Evolutionary conservation across 1,284 basidiomycete species (phyloP), one percentile per base, ranked within the genome.

Genomic region (Malassezia obtusa): DNA sequence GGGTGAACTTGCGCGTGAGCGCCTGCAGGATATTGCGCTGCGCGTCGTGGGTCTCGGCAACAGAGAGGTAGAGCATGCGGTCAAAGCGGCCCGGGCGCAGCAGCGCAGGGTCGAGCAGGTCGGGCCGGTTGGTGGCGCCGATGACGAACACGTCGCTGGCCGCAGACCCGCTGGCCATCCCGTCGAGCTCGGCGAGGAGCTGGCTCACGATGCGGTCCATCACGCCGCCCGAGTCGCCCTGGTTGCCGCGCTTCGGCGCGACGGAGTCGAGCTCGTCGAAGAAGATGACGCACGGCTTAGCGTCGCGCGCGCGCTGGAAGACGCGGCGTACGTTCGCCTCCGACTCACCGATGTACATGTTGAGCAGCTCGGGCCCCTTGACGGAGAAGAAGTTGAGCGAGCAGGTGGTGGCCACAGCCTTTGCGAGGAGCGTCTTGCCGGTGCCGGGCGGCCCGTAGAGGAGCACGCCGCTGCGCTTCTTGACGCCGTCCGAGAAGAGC

Each of bases 51-150:
- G 85, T 88, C 49, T 86, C 82, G 75, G 86, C 85, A n/a, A 96
- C 84, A 24, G 88, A 88, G 44, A 99, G 81, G 75, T 98, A 99
- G 25, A 99, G 79, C 85, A 98, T 84, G 10, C 89, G 85, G 73
- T 99, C 94, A 77, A 99, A 99, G 59, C 92, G 90, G n/a, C 77
- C 77, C 9, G 77, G 77, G 26, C 77, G 63, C 0, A 77, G 59
- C 36, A 77, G 51, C 0, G 76, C 77, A 8, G 76, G 76, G 57
- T 77, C 77, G 26, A 77, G 65, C 59, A 77, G 48, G 53, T 77
- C 77, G 0, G 77, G 77, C 37, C 77, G 64, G 49, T 77, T 77
- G 5, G 77, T 77, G 3, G 77, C 77, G 15, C 77, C 77, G 33
- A 77, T 77, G 5, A 77, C 77, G 58, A 77, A 77, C 12, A 77